Conservation (phyloP, 2,329 filamentous ascomycete genomes). For the Sporothrix sp. region DNA sequence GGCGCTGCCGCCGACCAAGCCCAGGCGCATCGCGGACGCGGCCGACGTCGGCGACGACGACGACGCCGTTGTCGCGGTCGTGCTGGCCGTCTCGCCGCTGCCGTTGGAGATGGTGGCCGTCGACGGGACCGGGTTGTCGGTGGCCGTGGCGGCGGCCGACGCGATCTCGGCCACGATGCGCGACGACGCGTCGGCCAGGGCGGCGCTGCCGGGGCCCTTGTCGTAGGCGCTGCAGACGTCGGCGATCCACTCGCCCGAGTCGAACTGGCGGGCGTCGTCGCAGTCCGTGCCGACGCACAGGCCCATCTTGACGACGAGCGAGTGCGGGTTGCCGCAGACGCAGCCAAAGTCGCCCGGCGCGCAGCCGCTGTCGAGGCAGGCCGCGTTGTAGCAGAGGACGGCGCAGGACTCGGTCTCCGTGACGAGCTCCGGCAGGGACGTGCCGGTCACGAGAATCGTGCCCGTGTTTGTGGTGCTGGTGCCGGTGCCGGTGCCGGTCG, state of each 20-base stretch:
- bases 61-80: neutral
- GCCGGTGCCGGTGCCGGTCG: neutral
- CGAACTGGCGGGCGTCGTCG: constrained; percentile 11
- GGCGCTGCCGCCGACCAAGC: neutral
- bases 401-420: constrained; percentile 16
- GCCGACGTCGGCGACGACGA: neutral
- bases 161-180: constrained; percentile 12
- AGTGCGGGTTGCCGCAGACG: constrained; percentile 19
- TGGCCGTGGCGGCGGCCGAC: constrained; percentile 15
- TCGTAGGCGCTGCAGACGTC: constrained; percentile 14
- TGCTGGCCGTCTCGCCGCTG: neutral
- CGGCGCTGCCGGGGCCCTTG: constrained; percentile 2
- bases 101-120: constrained; percentile 1
- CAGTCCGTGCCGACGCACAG: constrained; percentile 17
- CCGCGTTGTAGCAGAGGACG: constrained; percentile 17
- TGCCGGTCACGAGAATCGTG: constrained; percentile 14
- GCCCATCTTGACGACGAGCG: constrained; percentile 19
- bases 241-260: constrained; percentile 17
- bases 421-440: constrained; percentile 14
- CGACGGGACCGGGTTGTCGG: constrained; percentile 15
- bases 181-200: constrained; percentile 12
- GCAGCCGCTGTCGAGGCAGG: constrained; percentile 16
- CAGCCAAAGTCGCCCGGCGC: constrained; percentile 15
- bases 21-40: too few species aligned
- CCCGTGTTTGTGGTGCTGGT: neutral